These are phyloP conservation scores for Coemansia sp. DNA, from an alignment of 192 early-diverging fungal genomes.

Conservation along the genomic window DNA sequence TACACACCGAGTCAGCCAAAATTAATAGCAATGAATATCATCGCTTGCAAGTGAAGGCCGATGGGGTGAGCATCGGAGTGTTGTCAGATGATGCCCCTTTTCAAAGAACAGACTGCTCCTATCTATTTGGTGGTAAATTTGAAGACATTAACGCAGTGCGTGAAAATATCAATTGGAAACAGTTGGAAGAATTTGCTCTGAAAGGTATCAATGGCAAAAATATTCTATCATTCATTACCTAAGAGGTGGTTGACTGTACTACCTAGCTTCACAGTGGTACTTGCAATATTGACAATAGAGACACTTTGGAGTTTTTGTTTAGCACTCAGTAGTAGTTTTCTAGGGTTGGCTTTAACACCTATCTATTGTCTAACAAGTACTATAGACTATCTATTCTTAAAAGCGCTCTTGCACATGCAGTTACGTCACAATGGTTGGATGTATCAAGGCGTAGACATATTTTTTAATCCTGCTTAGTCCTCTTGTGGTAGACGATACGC, in stretches of 20 bases:
- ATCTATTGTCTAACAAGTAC: too few relatives aligned
- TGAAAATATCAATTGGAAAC: not conserved
- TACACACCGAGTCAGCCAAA: not conserved
- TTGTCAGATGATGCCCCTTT: not conserved
- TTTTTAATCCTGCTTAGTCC: not conserved
- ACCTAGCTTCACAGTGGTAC: too few relatives aligned
- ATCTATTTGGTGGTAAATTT: not conserved
- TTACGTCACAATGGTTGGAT: too few relatives aligned
- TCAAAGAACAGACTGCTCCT: not conserved
- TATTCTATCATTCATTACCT: not conserved
- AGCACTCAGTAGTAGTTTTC: too few relatives aligned
- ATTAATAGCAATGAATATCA: not conserved
- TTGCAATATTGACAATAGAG: too few relatives aligned
- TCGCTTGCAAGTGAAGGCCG: not conserved
- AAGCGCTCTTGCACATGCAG: too few relatives aligned
- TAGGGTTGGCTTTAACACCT: too few relatives aligned
- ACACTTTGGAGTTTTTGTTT: too few relatives aligned
- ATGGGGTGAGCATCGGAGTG: not conserved
- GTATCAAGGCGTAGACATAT: not conserved
- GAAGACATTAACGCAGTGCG: not conserved
- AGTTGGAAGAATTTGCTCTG: not conserved
- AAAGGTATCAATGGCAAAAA: not conserved
- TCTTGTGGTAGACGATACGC: constrained; percentile 11
- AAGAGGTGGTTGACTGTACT: not conserved
- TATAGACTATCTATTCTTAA: too few relatives aligned